phyloP scores from a whole-genome alignment of 805 yeast species.

The Ogataea minuta region DNA sequence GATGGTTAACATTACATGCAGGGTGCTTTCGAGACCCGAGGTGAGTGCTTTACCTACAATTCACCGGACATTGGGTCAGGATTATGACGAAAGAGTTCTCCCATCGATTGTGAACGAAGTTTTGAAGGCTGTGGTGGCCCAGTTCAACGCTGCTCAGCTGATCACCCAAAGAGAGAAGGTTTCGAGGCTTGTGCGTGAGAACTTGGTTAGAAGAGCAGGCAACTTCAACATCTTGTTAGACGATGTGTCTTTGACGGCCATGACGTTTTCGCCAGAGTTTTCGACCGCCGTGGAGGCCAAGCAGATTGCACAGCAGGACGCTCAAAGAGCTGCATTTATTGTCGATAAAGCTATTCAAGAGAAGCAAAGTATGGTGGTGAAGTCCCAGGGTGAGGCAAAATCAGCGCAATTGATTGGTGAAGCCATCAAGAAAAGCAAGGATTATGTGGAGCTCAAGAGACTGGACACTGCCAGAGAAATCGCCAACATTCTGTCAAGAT shows the following conservation, averaged over 20 bases:
- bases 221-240: constrained; percentile 85
- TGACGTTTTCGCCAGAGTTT: constrained; percentile 98
- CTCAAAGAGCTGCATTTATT: constrained; percentile 95
- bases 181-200: constrained; percentile 86
- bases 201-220: constrained; percentile 84
- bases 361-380: constrained; percentile 94
- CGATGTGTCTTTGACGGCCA: constrained; percentile 93
- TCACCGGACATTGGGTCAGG: constrained; percentile 88
- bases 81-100: constrained; percentile 94
- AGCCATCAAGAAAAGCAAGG: constrained; percentile 94
- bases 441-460: constrained; percentile 94
- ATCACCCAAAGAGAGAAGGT: constrained; percentile 99
- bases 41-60: constrained; percentile 74
- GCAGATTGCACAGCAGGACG: constrained; percentile 99
- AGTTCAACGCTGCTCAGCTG: constrained; percentile 95
- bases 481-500: constrained; percentile 76
- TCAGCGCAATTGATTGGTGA: constrained; percentile 99
- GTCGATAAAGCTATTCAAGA: constrained; percentile 98
- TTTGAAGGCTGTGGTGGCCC: constrained; percentile 94
- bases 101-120: constrained; percentile 99
- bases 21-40: constrained; percentile 91
- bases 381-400: constrained; percentile 97
- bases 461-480: constrained; percentile 96
- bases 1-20: constrained; percentile 98
- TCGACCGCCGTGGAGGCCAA: constrained; percentile 97